Percentiles rank a stretch among this genome's conserved stretches.
Conservation (phyloP, 2,329 filamentous ascomycete species). For the Tolypocladium album region DNA sequence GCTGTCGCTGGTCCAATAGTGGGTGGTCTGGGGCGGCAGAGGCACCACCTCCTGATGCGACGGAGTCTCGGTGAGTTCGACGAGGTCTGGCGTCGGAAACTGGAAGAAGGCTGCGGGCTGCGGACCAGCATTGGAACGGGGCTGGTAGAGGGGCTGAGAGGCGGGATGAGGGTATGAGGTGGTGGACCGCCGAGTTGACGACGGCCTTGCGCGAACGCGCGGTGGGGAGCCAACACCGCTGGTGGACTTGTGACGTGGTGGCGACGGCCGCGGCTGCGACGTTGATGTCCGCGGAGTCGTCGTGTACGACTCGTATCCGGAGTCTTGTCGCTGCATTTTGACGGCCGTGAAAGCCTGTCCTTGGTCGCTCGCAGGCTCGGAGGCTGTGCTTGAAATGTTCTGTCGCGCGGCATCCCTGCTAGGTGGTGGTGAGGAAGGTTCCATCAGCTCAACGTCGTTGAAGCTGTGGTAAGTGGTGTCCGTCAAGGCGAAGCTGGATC, state of each 20-base stretch:
- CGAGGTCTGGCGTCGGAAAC: conserved; percentile 34
- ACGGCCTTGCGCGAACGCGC: conserved; percentile 27
- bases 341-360: conserved; percentile 15
- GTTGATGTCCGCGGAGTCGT: conserved; percentile 25
- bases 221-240: conserved; percentile 10
- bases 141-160: conserved; percentile 23
- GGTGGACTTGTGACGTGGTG: conserved; percentile 23
- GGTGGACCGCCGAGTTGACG: conserved; percentile 27
- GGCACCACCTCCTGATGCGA: conserved; percentile 8
- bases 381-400: background rate
- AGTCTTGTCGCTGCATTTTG: conserved; percentile 45
- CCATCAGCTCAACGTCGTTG: conserved; percentile 36
- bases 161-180: conserved; percentile 22
- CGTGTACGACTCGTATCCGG: conserved; percentile 44
- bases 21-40: conserved; percentile 43
- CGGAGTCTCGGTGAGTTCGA: conserved; percentile 13
- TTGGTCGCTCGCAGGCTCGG: background rate
- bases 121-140: conserved; percentile 19
- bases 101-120: conserved; percentile 34
- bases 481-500: conserved; percentile 23
- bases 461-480: conserved; percentile 46
- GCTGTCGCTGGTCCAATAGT: conserved; percentile 57
- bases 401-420: conserved; percentile 5
- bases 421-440: conserved; percentile 18
- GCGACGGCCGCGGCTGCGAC: conserved; percentile 17